Evolutionary conservation across 2,329 filamentous ascomycete species (phyloP).

Genomic region (Trichophyton benhamiae): DNA sequence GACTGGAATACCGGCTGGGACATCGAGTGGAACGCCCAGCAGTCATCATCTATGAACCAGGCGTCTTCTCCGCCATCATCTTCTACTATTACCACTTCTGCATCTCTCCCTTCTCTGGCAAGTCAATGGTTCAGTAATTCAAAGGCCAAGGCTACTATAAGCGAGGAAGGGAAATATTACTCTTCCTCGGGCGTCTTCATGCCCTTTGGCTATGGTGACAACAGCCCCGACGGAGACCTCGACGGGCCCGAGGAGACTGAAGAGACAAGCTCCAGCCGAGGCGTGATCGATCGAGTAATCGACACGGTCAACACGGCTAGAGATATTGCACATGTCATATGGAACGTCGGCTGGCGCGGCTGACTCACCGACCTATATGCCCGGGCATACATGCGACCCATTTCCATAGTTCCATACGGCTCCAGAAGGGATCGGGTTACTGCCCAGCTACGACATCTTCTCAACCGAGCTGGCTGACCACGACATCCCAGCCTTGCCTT

Average conservation of each 20-base stretch:
- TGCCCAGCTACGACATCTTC: background rate
- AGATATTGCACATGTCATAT: constrained; percentile 18
- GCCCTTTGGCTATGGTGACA: constrained; percentile 9
- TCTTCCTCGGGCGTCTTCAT: constrained; percentile 11
- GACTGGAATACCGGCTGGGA: background rate
- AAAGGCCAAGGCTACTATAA: background rate
- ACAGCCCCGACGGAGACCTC: background rate
- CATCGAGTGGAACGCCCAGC: constrained; percentile 6
- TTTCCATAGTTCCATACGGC: background rate
- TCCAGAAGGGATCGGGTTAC: background rate
- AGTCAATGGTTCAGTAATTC: constrained; percentile 20
- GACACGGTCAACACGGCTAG: constrained; percentile 16
- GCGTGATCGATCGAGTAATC: constrained; percentile 13
- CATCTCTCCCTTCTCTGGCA: background rate
- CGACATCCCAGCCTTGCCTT: background rate
- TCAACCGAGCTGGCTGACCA: background rate
- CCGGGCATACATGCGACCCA: background rate
- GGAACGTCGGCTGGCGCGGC: constrained; percentile 18
- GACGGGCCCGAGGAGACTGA: background rate
- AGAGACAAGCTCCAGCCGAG: background rate
- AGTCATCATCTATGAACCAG: background rate
- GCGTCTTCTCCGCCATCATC: background rate
- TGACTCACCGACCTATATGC: constrained; percentile 4
- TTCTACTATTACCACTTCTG: background rate
- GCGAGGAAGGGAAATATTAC: constrained; percentile 1